Percentiles rank a stretch among this genome's conserved stretches.
These are phyloP conservation scores for Pulveroboletus sp. DNA, from an alignment of 768 basidiomycete genomes.

Conservation along the genomic window DNA sequence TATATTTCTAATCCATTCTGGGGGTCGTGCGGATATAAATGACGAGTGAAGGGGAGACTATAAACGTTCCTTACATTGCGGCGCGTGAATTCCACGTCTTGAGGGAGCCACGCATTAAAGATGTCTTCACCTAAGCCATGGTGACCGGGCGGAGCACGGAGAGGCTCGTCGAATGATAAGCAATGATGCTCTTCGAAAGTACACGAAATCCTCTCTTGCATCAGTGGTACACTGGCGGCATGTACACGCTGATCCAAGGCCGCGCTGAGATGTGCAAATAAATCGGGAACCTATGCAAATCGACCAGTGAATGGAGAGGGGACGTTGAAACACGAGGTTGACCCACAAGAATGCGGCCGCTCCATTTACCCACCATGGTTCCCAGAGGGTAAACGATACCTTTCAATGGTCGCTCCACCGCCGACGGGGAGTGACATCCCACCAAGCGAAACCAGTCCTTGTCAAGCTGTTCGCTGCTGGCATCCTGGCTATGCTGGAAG, in stretches of 20 bases:
- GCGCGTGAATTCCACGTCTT: constrained; percentile 31
- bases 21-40: constrained; percentile 11
- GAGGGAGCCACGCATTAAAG: constrained; percentile 48
- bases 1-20: constrained; percentile 42
- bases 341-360: constrained; percentile 44
- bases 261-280: constrained; percentile 23
- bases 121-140: constrained; percentile 40
- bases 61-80: constrained; percentile 29
- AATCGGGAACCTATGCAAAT: constrained; percentile 23
- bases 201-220: constrained; percentile 39
- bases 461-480: constrained; percentile 36
- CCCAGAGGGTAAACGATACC: constrained; percentile 44
- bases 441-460: constrained; percentile 47
- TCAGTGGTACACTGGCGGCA: constrained; percentile 24
- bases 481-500: constrained; percentile 18
- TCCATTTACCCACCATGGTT: constrained; percentile 43
- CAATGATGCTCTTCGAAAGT: constrained; percentile 47
- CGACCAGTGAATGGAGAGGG: constrained; percentile 20
- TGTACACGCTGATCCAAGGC: constrained; percentile 18
- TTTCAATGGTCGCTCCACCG: constrained; percentile 34
- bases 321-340: constrained; percentile 5
- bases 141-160: constrained; percentile 34
- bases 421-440: constrained; percentile 38
- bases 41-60: neutral
- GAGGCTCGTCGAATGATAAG: constrained; percentile 35